Conservation (phyloP, 768 basidiomycete genomes). For the Collybia nuda region DNA sequence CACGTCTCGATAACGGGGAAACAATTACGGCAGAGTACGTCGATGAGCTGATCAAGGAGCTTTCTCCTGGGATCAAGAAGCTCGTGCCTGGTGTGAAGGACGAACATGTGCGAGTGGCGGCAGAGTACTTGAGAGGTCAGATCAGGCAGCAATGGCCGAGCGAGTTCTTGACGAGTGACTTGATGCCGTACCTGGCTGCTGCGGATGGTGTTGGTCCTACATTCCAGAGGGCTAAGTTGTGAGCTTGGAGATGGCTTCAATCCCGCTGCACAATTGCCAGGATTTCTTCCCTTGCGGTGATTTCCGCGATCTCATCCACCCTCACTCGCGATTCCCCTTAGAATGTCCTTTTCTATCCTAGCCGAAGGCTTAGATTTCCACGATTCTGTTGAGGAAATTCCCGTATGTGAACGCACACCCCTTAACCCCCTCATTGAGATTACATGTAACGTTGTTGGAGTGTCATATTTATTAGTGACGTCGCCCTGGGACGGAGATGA, state of each 20-base stretch:
- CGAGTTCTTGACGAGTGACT: constrained; percentile 94
- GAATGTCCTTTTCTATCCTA: too few species aligned
- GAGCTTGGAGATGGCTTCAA: background rate
- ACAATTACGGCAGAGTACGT: constrained; percentile 69
- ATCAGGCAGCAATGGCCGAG: constrained; percentile 82
- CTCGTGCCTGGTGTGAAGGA: constrained; percentile 64
- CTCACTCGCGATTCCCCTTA: too few species aligned
- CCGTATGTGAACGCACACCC: too few species aligned
- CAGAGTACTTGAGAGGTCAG: constrained; percentile 79
- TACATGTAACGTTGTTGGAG: too few species aligned
- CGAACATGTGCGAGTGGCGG: constrained; percentile 70
- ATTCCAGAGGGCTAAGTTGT: constrained; percentile 52
- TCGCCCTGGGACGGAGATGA: too few species aligned
- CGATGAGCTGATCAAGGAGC: constrained; percentile 62
- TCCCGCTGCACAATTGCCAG: too few species aligned
- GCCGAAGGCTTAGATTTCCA: too few species aligned
- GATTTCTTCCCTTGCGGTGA: too few species aligned
- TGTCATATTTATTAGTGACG: too few species aligned
- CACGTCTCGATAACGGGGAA: constrained; percentile 66
- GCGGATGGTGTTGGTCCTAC: constrained; percentile 73
- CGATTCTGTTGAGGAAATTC: too few species aligned
- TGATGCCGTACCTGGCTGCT: constrained; percentile 83
- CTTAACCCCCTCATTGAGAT: too few species aligned
- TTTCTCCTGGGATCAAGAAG: constrained; percentile 63
- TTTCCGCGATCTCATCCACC: too few species aligned